These are phyloP conservation scores for Termitomyces sp. DNA, from an alignment of 768 basidiomycete genomes.

Conservation along the genomic window DNA sequence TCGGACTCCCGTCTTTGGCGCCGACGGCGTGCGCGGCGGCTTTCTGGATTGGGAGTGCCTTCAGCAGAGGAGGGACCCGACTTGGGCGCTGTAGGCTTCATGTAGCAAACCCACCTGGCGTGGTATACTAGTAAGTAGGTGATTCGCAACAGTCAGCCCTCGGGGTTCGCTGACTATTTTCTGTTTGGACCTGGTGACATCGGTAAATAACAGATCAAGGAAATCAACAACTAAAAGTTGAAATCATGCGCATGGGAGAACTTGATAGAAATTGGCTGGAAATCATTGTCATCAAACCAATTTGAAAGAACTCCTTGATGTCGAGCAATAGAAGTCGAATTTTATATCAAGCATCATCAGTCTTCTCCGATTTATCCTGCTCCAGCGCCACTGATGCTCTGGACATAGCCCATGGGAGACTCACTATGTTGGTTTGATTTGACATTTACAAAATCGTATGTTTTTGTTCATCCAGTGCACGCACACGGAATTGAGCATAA, in stretches of 20 bases:
- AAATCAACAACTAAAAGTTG: constrained; percentile 16
- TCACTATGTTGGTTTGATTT: background rate
- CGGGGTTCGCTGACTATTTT: background rate
- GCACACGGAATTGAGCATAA: background rate
- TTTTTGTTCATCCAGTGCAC: background rate
- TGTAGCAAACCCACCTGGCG: background rate
- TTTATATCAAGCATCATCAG: background rate
- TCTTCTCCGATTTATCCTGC: background rate
- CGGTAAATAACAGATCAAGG: background rate
- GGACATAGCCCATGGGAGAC: background rate
- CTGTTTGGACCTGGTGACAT: constrained; percentile 5
- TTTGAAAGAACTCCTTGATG: too few relatives aligned
- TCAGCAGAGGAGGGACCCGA: constrained; percentile 1
- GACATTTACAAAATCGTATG: background rate
- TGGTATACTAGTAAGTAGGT: background rate
- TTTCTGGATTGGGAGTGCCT: constrained; percentile 7
- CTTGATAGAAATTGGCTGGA: constrained; percentile 73
- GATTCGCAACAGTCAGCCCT: background rate
- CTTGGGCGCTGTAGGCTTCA: constrained; percentile 7
- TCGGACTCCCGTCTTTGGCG: constrained; percentile 12
- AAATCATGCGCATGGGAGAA: constrained; percentile 47
- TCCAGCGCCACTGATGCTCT: background rate
- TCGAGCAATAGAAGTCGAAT: background rate
- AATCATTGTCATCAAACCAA: constrained; percentile 51
- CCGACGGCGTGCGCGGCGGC: constrained; percentile 9